These are phyloP conservation scores for Suaeda aralocaspica DNA, from an alignment of 148 eudicot species.

Conservation along the genomic window DNA sequence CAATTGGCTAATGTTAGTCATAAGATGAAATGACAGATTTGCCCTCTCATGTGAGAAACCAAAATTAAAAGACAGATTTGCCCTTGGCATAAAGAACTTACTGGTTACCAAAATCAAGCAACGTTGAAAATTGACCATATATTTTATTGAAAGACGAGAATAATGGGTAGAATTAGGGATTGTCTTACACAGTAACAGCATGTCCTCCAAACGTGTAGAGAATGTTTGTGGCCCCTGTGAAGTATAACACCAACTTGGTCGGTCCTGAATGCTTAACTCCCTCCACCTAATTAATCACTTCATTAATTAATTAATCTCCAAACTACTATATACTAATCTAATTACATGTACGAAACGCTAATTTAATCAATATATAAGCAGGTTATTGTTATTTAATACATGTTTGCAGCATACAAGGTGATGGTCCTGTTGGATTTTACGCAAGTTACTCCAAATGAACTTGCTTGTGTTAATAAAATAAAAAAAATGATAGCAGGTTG, in stretches of 20 bases:
- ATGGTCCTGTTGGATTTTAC: too few species aligned
- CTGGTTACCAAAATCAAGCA: not conserved
- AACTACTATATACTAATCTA: not conserved
- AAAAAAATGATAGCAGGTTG: too few species aligned
- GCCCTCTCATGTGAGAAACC: constrained; percentile 4
- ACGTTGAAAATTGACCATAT: constrained; percentile 14
- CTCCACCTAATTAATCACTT: constrained; percentile 47
- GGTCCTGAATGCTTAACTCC: constrained; percentile 84
- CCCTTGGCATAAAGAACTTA: constrained; percentile 17
- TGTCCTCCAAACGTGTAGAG: constrained; percentile 97
- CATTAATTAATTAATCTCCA: not conserved
- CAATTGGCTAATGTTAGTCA: not conserved
- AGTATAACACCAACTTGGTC: constrained; percentile 68
- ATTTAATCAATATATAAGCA: constrained; percentile 12
- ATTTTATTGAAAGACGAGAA: constrained; percentile 22
- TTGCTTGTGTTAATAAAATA: too few species aligned
- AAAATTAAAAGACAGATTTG: not conserved
- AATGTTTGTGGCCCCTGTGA: constrained; percentile 96
- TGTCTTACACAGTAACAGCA: constrained; percentile 97
- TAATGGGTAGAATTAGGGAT: constrained; percentile 4
- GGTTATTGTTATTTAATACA: constrained; percentile 6
- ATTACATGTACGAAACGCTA: not conserved
- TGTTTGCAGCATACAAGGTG: constrained; percentile 20
- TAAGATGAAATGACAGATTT: constrained; percentile 11
- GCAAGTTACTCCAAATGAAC: constrained; percentile 4